Evolutionary conservation across 75 land plant species (phyloP), one percentile per base, ranked within the genome.

Genomic region (Adiantum capillusveneris): DNA sequence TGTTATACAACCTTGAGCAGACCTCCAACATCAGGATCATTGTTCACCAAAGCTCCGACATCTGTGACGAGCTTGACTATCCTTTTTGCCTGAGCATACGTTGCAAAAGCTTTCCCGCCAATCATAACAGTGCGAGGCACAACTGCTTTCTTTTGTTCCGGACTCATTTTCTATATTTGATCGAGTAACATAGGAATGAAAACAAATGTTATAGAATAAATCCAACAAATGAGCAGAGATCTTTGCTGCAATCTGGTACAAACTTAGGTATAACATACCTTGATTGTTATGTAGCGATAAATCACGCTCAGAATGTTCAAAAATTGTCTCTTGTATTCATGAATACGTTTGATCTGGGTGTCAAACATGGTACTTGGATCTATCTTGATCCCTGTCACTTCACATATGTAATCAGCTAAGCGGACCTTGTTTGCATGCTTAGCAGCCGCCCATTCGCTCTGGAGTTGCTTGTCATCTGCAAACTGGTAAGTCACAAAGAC

Each of bases 81-180:
- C 59, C 93, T 75, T 54, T 95, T 95, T 36, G 99, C 99, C 62
- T 87, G 86, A 18, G 82, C 78, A 55, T 90, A 95, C 28, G 97
- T 90, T 37, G 99, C 97, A 87, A 90, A 90, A 45, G 99, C 99
- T 63, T 95, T 95, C 30, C 99, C 97, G 45, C 97, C 99, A 65
- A 95, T 57, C 88, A 95, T 95, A 27, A 82, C 74, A 41, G 96
- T 87, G 1, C 97, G 83, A 29, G 97, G 81, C 25, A 89, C 86
- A 25, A 70, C 66, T 16, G 78, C 80, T 57, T 71, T 79, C n/a
- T 93, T 65, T 24, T 87, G 79, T 52, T 87, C 88, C 26, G 79
- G 48, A 54, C 59, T 80, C 97, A 87, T 87, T 29, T 87, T 86
- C 86, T 88, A 58, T 21, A 26, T 53, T 17, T 2, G 27, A 43